Conservation (phyloP, 2,329 filamentous ascomycete species). For the Epichloe scottii region DNA sequence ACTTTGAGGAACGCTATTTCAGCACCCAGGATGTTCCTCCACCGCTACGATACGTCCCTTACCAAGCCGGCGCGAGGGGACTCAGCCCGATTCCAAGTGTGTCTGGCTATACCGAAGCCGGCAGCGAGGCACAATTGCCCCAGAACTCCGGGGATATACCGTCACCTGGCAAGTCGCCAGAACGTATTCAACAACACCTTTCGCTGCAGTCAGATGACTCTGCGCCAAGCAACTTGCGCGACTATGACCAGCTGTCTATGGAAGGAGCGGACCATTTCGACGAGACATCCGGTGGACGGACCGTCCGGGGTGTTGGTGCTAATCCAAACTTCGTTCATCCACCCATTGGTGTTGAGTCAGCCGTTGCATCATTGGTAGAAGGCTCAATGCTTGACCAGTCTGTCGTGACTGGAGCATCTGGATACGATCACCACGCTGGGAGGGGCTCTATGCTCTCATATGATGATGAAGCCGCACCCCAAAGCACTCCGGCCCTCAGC, state of each 20-base stretch:
- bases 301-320: conserved; percentile 56
- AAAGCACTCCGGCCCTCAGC: conserved; percentile 23
- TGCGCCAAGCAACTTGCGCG: conserved; percentile 29
- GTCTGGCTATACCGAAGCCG: conserved; percentile 68
- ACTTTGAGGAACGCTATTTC: conserved; percentile 36
- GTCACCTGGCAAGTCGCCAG: conserved; percentile 39
- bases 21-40: conserved; percentile 50
- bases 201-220: conserved; percentile 23
- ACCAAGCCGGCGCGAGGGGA: conserved; percentile 55
- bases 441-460: conserved; percentile 26
- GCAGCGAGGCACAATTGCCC: conserved; percentile 43
- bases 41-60: conserved; percentile 53
- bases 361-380: conserved; percentile 74
- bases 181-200: conserved; percentile 20
- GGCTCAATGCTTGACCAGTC: conserved; percentile 60
- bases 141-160: conserved; percentile 44
- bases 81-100: conserved; percentile 88
- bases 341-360: conserved; percentile 66
- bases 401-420: conserved; percentile 50
- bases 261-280: conserved; percentile 50
- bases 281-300: conserved; percentile 50
- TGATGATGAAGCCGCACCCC: conserved; percentile 18
- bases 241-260: conserved; percentile 37
- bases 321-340: conserved; percentile 69
- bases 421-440: conserved; percentile 30